Conservation (phyloP, 257 asterid genomes). For the Salvia miltiorrhiza region DNA sequence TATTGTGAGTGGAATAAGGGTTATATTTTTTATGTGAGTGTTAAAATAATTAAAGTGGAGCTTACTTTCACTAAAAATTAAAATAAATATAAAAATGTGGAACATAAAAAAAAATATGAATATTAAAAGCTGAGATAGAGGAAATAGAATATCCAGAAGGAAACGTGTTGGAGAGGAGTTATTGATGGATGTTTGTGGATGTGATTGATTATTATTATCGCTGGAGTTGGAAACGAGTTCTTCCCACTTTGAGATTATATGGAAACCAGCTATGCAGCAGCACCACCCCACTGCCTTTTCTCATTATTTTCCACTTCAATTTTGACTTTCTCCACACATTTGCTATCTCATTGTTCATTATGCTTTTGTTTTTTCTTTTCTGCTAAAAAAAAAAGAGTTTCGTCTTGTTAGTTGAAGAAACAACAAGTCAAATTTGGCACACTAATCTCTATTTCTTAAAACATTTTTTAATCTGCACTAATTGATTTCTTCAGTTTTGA, state of each 20-base stretch:
- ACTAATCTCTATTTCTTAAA: background rate
- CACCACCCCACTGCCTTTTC: background rate
- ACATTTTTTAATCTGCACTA: background rate
- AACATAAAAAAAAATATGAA: too few relatives aligned
- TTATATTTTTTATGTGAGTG: too few relatives aligned
- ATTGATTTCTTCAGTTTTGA: background rate
- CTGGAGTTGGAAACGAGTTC: slow-evolving; percentile 15
- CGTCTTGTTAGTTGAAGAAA: too few relatives aligned
- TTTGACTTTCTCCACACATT: slow-evolving; percentile 21
- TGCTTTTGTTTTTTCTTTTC: background rate
- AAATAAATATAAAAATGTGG: too few relatives aligned
- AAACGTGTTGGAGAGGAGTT: too few relatives aligned
- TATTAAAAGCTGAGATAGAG: too few relatives aligned
- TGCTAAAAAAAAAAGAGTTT: background rate
- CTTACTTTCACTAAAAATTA: too few relatives aligned
- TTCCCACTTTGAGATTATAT: slow-evolving; percentile 18
- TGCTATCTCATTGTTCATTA: background rate
- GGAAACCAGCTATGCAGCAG: slow-evolving; percentile 24
- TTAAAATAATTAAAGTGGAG: too few relatives aligned
- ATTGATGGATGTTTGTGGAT: background rate
- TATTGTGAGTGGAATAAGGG: too few relatives aligned
- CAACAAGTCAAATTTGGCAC: background rate
- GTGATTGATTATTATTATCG: background rate
- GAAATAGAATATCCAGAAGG: too few relatives aligned
- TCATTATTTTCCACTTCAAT: slow-evolving; percentile 16